Conservation (phyloP, 2,329 filamentous ascomycete species). For the Orbilia oligospora region DNA sequence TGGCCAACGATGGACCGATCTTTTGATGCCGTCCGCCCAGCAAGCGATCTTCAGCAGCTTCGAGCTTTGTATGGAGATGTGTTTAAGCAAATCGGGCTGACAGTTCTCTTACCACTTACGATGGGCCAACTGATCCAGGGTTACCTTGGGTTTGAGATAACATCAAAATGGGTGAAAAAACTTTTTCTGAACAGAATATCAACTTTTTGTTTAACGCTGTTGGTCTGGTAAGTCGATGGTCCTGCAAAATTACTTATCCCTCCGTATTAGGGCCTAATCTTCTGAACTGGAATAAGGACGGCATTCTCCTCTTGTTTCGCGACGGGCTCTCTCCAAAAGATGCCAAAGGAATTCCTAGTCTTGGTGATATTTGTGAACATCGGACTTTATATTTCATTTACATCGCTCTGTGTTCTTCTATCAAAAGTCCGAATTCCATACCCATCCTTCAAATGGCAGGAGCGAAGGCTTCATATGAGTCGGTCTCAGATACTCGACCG, state of each 20-base stretch:
- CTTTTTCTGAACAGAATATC: conserved; percentile 72
- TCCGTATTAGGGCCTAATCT: conserved; percentile 63
- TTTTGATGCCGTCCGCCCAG: conserved; percentile 74
- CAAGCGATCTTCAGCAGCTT: conserved; percentile 69
- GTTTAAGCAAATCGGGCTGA: conserved; percentile 78
- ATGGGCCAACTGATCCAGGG: conserved; percentile 74
- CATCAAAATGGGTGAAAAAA: conserved; percentile 71
- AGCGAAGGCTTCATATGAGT: conserved; percentile 63
- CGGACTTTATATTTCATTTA: conserved; percentile 75
- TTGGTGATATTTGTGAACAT: conserved; percentile 79
- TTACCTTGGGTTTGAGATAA: conserved; percentile 70
- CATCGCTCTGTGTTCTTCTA: conserved; percentile 73
- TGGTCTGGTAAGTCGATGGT: conserved; percentile 69
- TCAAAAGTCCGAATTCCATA: conserved; percentile 65
- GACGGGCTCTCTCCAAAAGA: conserved; percentile 74
- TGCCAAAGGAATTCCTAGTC: conserved; percentile 75
- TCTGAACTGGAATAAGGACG: conserved; percentile 72
- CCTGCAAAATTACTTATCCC: too few species aligned
- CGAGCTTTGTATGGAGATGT: conserved; percentile 76
- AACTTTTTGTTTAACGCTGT: conserved; percentile 69
- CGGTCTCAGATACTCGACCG: conserved; percentile 64
- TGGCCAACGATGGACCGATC: conserved; percentile 70
- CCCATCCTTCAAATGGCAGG: conserved; percentile 71
- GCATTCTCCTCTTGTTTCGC: conserved; percentile 78
- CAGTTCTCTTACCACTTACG: conserved; percentile 76